Percentiles rank a stretch among this genome's conserved stretches.
phyloP scores from a whole-genome alignment of 768 basidiomycete genomes.

The Collybiopsis luxurians region DNA sequence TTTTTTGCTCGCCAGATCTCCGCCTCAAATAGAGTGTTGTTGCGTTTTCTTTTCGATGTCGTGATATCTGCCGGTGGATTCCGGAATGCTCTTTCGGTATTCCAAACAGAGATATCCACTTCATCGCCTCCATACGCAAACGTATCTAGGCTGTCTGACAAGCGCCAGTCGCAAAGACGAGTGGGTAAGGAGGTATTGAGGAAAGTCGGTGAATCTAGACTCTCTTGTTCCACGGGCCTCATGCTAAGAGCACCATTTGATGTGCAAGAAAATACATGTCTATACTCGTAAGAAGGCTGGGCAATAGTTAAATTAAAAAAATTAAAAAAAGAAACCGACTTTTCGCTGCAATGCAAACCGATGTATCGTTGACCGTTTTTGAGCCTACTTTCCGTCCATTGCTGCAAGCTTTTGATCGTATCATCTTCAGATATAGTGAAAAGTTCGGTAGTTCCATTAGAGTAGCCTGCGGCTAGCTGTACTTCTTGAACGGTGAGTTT shows the following conservation, averaged over 20 bases:
- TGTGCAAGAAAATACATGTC: constrained; percentile 66
- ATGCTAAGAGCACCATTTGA: constrained; percentile 70
- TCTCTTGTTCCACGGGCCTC: constrained; percentile 30
- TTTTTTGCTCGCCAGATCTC: constrained; percentile 89
- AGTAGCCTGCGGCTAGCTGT: constrained; percentile 66
- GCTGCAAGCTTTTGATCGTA: constrained; percentile 31
- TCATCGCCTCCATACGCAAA: constrained; percentile 88
- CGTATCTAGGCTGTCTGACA: constrained; percentile 46
- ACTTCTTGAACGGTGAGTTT: constrained; percentile 28
- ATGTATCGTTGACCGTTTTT: constrained; percentile 54
- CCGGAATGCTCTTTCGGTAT: constrained; percentile 56
- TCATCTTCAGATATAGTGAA: constrained; percentile 43
- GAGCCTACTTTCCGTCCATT: constrained; percentile 68
- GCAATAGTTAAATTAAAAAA: background rate
- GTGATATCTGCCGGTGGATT: constrained; percentile 17
- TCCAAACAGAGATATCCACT: constrained; percentile 82
- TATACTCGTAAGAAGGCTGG: constrained; percentile 17
- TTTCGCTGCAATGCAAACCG: constrained; percentile 50
- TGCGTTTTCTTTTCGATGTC: constrained; percentile 51
- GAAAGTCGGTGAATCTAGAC: constrained; percentile 15
- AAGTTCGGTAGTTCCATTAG: constrained; percentile 52
- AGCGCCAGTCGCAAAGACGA: constrained; percentile 65
- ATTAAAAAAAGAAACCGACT: constrained; percentile 34
- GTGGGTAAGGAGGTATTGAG: constrained; percentile 53
- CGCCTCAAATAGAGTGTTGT: constrained; percentile 56